Evolutionary conservation across 345 rosid genomes (phyloP).

Genomic region (Citropsis articulata): DNA sequence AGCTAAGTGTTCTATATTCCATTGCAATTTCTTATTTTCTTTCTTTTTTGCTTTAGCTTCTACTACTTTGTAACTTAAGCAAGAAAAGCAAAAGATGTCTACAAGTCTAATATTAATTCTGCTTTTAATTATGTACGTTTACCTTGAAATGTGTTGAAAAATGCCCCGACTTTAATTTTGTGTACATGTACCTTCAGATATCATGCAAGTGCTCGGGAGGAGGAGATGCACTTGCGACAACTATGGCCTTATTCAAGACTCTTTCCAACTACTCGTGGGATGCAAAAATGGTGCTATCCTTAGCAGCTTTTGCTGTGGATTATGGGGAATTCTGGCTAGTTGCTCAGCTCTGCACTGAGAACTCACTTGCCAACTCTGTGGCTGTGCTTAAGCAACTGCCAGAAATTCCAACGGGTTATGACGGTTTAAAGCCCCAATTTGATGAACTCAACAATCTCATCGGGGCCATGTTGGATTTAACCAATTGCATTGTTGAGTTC

Average conservation of each 20-base stretch:
- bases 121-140: too few relatives aligned
- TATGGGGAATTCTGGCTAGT: conserved; percentile 47
- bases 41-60: neutral
- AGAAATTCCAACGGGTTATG: conserved; percentile 25
- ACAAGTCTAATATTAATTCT: neutral
- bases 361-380: conserved; percentile 37
- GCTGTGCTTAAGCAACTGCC: conserved; percentile 49
- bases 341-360: conserved; percentile 23
- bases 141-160: neutral
- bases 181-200: conserved; percentile 14
- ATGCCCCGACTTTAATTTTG: neutral
- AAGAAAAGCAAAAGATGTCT: neutral
- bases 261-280: conserved; percentile 50
- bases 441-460: conserved; percentile 47
- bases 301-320: conserved; percentile 46
- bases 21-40: neutral
- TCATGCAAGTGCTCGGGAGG: conserved; percentile 54
- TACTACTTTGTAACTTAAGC: neutral
- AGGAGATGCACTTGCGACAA: conserved; percentile 41
- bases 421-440: conserved; percentile 27
- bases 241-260: conserved; percentile 35
- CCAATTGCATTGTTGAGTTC: conserved; percentile 51
- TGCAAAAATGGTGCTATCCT: conserved; percentile 41
- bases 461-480: conserved; percentile 44
- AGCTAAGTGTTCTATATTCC: neutral